Conservation (phyloP, 2,329 filamentous ascomycete genomes). For the Penicillium sclerotigenum region DNA sequence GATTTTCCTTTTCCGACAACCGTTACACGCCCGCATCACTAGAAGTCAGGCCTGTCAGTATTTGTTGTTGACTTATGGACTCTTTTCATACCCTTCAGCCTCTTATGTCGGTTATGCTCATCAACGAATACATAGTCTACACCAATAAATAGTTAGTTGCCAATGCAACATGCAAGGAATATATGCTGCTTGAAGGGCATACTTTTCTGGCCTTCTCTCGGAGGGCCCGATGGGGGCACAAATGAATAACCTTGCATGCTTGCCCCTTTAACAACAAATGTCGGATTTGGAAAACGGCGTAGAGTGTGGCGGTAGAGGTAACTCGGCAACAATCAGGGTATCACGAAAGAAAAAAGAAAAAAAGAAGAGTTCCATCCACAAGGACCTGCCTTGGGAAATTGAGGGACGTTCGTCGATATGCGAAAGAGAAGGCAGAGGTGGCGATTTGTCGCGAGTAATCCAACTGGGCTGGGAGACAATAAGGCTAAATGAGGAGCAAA, state of each 20-base stretch:
- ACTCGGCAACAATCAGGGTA: not conserved
- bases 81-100: constrained; percentile 71
- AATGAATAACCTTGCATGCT: constrained; percentile 72
- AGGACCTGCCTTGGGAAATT: constrained; percentile 18
- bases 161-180: not conserved
- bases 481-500: not conserved
- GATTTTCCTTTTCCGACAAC: constrained; percentile 91
- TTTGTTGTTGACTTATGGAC: constrained; percentile 1
- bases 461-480: not conserved
- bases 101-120: constrained; percentile 96
- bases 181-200: constrained; percentile 37
- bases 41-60: constrained; percentile 14
- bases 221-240: constrained; percentile 61
- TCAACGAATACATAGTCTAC: constrained; percentile 98
- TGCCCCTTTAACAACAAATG: not conserved
- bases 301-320: not conserved
- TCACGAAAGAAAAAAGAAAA: not conserved
- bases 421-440: not conserved
- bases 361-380: constrained; percentile 6
- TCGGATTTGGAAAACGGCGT: constrained; percentile 23
- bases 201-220: constrained; percentile 82
- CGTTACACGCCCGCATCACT: constrained; percentile 98
- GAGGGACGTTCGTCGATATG: not conserved
- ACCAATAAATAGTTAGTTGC: constrained; percentile 12
- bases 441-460: not conserved